Conservation (phyloP, 768 basidiomycete species). For the Dacryopinax primogenitus region DNA sequence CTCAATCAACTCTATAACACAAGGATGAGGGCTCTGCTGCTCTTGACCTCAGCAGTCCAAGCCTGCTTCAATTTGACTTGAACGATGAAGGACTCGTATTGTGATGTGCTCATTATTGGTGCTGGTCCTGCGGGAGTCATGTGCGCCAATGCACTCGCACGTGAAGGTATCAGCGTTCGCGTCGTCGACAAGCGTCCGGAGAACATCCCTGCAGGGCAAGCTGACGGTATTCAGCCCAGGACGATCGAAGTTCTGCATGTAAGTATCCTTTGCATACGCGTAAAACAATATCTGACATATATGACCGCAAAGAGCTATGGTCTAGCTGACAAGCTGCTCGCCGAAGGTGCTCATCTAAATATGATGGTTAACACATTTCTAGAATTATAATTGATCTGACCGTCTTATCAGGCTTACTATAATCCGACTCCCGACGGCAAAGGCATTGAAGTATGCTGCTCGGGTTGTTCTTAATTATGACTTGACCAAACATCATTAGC, state of each 20-base stretch:
- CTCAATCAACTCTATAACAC: background rate
- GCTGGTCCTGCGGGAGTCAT: constrained; percentile 41
- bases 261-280: background rate
- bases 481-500: constrained; percentile 27
- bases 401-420: constrained; percentile 49
- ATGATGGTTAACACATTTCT: constrained; percentile 39
- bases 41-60: background rate
- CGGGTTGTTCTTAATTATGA: background rate
- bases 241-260: constrained; percentile 40
- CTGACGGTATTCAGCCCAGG: constrained; percentile 44
- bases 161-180: constrained; percentile 44
- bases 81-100: constrained; percentile 11
- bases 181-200: constrained; percentile 43
- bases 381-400: background rate
- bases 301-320: constrained; percentile 47
- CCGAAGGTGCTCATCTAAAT: constrained; percentile 55
- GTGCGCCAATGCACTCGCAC: constrained; percentile 51
- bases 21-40: background rate
- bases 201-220: constrained; percentile 40
- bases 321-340: constrained; percentile 49
- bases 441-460: background rate
- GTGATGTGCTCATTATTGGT: constrained; percentile 15
- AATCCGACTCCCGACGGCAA: constrained; percentile 36
- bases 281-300: background rate
- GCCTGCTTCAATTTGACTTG: background rate